Base-by-base conservation (phyloP, 192 early-diverging fungal species). In the Entomortierella parvispora region DNA sequence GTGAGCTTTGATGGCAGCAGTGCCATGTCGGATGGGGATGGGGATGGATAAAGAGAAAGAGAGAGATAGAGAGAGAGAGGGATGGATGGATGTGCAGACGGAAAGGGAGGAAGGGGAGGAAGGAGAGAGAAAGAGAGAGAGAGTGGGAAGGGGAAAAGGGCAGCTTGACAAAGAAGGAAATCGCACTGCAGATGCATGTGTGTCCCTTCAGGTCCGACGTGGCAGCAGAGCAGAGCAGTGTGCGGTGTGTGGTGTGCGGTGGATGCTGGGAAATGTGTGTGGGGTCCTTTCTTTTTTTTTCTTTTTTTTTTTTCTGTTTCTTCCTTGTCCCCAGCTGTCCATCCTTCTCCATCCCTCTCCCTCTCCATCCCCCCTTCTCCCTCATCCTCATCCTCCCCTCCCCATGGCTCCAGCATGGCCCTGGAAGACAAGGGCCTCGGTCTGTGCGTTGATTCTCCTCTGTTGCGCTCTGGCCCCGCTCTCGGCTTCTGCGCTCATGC, bases 1-100 rank as follows among this genome's bases (percentile, higher is more conserved):
- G 74, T 77, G 60, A 77, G 66, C 46, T 51, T 68, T 8, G 74
- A 64, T 49, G 74, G 65, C 61, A 77, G 40, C 53, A 48, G 52
- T 25, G 74, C 74, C 74, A 77, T 77, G 46, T 46, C 64, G 42
- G 23, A n/a, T 4, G 23, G 28, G 23, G 32, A 22, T 3, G 9
- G 32, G 55, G 46, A 33, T 40, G 9, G 15, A 45, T 14, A 18
- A 31, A 25, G n/a, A 10, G 12, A 20, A 43, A 20, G 29, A 25
- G 8, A 10, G 53, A 31, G 12, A 15, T 5, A 29, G 31, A n/a
- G 7, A n/a, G 23, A 6, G 45, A 29, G 12, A 33, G 26, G 31
- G 57, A 40, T 46, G 42, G 12, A 17, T 10, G 34, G 22, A 15
- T 28, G 0, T 20, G 49, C 10, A 12, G 22, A 25, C 34, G 9